Evolutionary conservation across 768 basidiomycete genomes (phyloP).

Genomic region (Suillus luteus): DNA sequence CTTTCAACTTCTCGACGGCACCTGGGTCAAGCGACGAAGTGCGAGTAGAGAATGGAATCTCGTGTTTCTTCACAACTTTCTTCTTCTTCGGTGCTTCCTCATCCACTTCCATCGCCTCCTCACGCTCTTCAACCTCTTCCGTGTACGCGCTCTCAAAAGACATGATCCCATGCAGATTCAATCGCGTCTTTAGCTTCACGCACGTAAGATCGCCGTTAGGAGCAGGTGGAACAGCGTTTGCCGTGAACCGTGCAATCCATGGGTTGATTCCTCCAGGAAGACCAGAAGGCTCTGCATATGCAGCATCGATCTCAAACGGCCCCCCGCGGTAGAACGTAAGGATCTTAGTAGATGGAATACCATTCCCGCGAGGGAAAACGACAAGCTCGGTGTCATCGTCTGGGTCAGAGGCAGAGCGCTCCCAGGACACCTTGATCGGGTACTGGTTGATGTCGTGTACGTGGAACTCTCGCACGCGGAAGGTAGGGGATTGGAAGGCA

Average conservation of each 20-base stretch:
- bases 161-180: conserved; percentile 85
- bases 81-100: conserved; percentile 78
- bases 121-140: conserved; percentile 81
- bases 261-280: conserved; percentile 85
- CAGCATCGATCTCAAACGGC: conserved; percentile 85
- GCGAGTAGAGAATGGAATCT: conserved; percentile 70
- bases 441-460: conserved; percentile 84
- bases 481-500: conserved; percentile 95
- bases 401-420: conserved; percentile 66
- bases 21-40: conserved; percentile 65
- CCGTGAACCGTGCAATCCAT: conserved; percentile 79
- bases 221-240: conserved; percentile 75
- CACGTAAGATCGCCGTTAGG: conserved; percentile 72
- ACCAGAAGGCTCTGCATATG: conserved; percentile 68
- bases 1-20: conserved; percentile 64
- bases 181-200: conserved; percentile 88
- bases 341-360: conserved; percentile 91
- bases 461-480: conserved; percentile 96
- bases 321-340: conserved; percentile 92
- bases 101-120: conserved; percentile 77
- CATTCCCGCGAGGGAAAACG: conserved; percentile 86
- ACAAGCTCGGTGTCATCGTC: conserved; percentile 91
- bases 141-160: conserved; percentile 86
- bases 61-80: conserved; percentile 80
- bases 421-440: conserved; percentile 92